phyloP scores from a whole-genome alignment of 257 asterid species.

The Knoxia roxburghii region DNA sequence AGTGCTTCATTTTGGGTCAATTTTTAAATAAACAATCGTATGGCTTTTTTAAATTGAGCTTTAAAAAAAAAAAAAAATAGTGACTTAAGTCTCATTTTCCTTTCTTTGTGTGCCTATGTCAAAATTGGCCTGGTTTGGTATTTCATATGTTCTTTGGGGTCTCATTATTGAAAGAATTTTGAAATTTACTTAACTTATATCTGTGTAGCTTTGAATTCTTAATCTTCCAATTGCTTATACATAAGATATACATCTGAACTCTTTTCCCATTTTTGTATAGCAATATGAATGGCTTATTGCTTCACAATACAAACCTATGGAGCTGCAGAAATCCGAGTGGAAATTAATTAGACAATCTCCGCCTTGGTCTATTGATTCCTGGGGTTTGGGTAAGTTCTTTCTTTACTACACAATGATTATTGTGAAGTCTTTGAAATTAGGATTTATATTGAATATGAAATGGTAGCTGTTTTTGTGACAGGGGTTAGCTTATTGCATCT shows the following conservation, averaged over 20 bases:
- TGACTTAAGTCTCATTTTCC: not conserved
- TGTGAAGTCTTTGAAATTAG: not conserved
- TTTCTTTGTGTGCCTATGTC: not conserved
- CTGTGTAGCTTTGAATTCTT: not conserved
- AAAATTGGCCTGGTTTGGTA: not conserved
- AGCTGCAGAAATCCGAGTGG: constrained; percentile 91
- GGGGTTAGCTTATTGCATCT: not conserved
- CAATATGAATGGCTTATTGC: constrained; percentile 98
- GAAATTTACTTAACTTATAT: not conserved
- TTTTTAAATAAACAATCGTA: not conserved
- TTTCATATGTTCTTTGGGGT: not conserved
- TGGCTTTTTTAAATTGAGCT: not conserved
- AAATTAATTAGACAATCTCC: constrained; percentile 78
- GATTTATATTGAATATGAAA: not conserved
- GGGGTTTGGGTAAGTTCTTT: constrained; percentile 91
- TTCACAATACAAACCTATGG: constrained; percentile 91
- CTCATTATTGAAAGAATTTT: not conserved
- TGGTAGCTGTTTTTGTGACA: not conserved
- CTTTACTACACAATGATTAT: not conserved
- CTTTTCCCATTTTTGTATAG: constrained; percentile 37
- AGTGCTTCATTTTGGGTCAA: not conserved
- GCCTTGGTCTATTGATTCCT: constrained; percentile 93
- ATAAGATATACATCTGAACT: constrained; percentile 1
- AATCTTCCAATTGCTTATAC: not conserved
- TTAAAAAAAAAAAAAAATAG: not conserved